Base-by-base conservation (phyloP, 106 monocot species). In the Acanthochlamys bracteata region DNA sequence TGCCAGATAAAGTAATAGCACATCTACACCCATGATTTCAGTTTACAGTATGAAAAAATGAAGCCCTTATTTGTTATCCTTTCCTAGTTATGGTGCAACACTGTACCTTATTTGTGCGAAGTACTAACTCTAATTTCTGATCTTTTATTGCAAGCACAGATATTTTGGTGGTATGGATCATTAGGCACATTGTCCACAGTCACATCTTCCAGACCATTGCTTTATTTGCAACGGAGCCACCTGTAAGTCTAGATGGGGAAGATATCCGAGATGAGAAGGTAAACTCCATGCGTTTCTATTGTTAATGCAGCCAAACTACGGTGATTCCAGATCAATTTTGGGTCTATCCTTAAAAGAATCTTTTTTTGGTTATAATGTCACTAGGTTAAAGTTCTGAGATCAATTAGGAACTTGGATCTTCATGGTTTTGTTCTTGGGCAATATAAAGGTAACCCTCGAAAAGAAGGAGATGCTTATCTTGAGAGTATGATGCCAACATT, bases 261-360 rank as follows among this genome's bases (percentile, higher is more conserved):
- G 93, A 85, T 69, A 93, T 93, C 40, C 88, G 93, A 65, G 78
- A 88, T 78, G 93, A 93, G 76, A 93, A 93, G 84, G 92, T 92
- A 57, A 57, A 13, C 15, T 55, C 4, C 22, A 1, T 45, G 1
- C 12, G 4, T 4, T 66, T 8, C 22, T 7, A 7, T 19, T 45
- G 24, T 21, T 6, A 21, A 4, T 0, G 57, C 7, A 53, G n/a
- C n/a, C n/a, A n/a, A n/a, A 55, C 24, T 14, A 26, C 60, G 19
- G 22, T 41, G 25, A 22, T 24, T 39, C 4, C 24, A 27, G 20
- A 14, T 39, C 57, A 55, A 20, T 25, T 4, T 54, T 52, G 7
- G 60, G 62, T 16, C 43, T n/a, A n/a, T n/a, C n/a, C n/a, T n/a
- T n/a, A n/a, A n/a, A n/a, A n/a, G n/a, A n/a, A n/a, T n/a, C n/a